A percentile compares a stretch with the other conserved stretches of the same genome.
phyloP scores from a whole-genome alignment of 352 stramenopile genomes.

The Phytophthora colocasiae region DNA sequence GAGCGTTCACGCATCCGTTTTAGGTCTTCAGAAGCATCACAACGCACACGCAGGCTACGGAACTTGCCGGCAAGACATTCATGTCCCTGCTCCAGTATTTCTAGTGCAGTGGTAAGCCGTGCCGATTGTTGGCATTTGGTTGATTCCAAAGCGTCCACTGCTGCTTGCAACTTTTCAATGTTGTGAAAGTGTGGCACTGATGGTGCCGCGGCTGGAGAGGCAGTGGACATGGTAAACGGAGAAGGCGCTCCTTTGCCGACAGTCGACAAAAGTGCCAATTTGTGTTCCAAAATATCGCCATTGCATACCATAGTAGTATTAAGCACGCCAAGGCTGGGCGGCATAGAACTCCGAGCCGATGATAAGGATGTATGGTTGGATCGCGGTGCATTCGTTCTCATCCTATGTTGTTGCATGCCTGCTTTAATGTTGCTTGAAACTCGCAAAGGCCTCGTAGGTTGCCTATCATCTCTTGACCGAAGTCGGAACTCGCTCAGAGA shows the following conservation, averaged over 20 bases:
- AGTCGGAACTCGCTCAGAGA: constrained; percentile 57
- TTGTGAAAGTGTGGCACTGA: constrained; percentile 41
- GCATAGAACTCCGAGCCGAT: constrained; percentile 14
- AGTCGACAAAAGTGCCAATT: neutral
- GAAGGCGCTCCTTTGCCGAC: constrained; percentile 3
- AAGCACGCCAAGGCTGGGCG: neutral
- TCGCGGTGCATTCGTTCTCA: constrained; percentile 4
- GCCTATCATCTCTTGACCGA: constrained; percentile 53
- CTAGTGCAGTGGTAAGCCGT: constrained; percentile 47
- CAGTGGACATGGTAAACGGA: constrained; percentile 10
- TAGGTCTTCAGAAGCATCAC: constrained; percentile 52
- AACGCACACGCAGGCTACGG: constrained; percentile 43
- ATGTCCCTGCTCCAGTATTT: constrained; percentile 53
- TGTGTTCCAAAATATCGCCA: neutral
- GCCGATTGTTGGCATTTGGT: constrained; percentile 49
- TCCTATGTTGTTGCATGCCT: constrained; percentile 9
- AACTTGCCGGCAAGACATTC: constrained; percentile 68
- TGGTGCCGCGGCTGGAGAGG: neutral
- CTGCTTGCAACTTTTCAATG: constrained; percentile 61
- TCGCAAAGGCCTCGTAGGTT: constrained; percentile 39
- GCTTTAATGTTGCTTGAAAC: constrained; percentile 15
- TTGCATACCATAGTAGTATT: neutral
- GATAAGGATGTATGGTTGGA: constrained; percentile 16
- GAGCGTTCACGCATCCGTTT: constrained; percentile 56
- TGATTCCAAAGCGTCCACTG: constrained; percentile 53